phyloP scores from a whole-genome alignment of 2,329 filamentous ascomycete species.

The Pseudopyricularia cyperi region DNA sequence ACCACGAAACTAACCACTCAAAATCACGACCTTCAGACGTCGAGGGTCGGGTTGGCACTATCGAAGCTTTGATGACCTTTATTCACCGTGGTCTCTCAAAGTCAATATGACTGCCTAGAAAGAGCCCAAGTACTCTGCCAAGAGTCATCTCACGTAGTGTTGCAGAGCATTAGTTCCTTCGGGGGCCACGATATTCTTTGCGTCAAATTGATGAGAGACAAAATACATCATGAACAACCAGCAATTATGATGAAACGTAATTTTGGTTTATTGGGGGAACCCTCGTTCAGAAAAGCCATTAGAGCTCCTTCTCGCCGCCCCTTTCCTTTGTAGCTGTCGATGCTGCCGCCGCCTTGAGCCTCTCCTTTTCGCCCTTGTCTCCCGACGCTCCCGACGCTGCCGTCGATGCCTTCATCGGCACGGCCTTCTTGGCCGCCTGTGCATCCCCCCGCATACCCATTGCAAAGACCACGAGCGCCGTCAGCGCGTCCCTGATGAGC shows the following conservation, averaged over 20 bases:
- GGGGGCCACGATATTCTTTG: constrained; percentile 66
- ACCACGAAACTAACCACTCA: too few relatives aligned
- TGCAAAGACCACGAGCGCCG: constrained; percentile 39
- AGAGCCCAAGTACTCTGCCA: constrained; percentile 68
- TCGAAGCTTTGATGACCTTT: constrained; percentile 76
- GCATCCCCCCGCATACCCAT: constrained; percentile 18
- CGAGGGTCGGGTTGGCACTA: constrained; percentile 45
- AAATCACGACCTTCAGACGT: neutral
- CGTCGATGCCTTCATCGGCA: constrained; percentile 12
- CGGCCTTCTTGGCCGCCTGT: constrained; percentile 21
- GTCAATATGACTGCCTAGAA: constrained; percentile 81
- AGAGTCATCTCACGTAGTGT: constrained; percentile 86
- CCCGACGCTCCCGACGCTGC: too few relatives aligned
- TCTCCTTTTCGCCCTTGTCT: constrained; percentile 11
- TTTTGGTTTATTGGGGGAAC: neutral
- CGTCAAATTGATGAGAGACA: constrained; percentile 83
- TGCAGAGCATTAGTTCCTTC: constrained; percentile 73
- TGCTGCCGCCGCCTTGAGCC: constrained; percentile 12
- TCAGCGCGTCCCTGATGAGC: constrained; percentile 55
- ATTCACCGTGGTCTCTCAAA: constrained; percentile 54
- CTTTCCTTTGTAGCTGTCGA: constrained; percentile 12
- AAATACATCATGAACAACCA: neutral
- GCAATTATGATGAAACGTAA: neutral
- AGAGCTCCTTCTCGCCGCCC: constrained; percentile 40
- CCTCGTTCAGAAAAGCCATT: constrained; percentile 4